Evolutionary conservation across 2,329 filamentous ascomycete genomes (phyloP), one percentile per base, ranked within the genome.

Genomic region (Tricladium varicosporioides): DNA sequence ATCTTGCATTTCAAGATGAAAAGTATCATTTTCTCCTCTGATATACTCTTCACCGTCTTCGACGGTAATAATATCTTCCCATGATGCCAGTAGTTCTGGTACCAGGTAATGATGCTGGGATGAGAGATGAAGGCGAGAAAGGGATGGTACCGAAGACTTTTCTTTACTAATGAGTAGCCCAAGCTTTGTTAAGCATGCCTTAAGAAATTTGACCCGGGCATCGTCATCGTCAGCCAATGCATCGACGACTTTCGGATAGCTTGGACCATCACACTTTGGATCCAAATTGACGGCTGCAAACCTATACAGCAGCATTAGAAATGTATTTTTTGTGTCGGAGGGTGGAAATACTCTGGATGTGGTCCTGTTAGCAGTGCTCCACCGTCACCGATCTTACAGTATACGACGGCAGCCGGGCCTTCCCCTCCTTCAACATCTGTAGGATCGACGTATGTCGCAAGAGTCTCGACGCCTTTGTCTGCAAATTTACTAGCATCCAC

Each of bases 91-190:
- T 27, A 94, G 75, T 63, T 89, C 81, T 45, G 82, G 77, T n/a
- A 91, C 83, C 43, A 87, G 83, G 65, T 77, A 74, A 48, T 83
- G 78, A 62, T 85, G 76, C 50, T 85, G 72, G 58, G 89, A 87
- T 44, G 92, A 93, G 52, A 97, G 78, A 74, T 97, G 91, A 49
- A 97, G 78, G 64, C 80, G 84, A 60, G 93, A 96, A 40, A 96
- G 84, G 57, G 88, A 88, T 11, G 91, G 92, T 71, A 92, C 82
- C 64, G 82, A 79, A 65, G 85, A 79, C 65, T 82, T 80, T 49
- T 90, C 84, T 62, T 86, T 78, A 70, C 83, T 90, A 52, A 93
- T 85, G 57, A 87, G 82, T n/a, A 99, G 79, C 1, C 90, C 91
- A 10, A 99, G 79, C 68, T 94, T 96, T 14, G 75, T 73, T 19